A percentile compares a stretch with the other conserved stretches of the same genome.
Evolutionary conservation across 805 yeast genomes (phyloP).

Genomic region (Candida succiphila): DNA sequence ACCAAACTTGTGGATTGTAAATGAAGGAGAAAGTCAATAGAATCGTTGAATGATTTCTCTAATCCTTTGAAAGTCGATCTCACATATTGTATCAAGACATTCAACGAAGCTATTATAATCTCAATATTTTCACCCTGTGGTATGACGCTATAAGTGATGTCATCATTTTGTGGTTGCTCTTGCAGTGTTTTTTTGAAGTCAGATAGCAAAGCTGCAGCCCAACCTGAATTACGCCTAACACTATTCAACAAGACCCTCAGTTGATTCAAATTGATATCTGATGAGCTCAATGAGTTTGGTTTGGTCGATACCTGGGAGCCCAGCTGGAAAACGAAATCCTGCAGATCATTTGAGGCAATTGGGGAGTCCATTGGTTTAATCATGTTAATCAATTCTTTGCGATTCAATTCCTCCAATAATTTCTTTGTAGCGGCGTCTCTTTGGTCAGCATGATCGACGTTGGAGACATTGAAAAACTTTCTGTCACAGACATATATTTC

Average conservation of each 20-base stretch:
- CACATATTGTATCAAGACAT: constrained; percentile 40
- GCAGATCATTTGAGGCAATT: constrained; percentile 12
- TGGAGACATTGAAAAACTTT: constrained; percentile 32
- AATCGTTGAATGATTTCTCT: constrained; percentile 27
- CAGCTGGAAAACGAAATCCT: constrained; percentile 10
- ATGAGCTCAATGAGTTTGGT: constrained; percentile 5
- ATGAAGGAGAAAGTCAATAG: constrained; percentile 21
- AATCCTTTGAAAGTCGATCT: constrained; percentile 33
- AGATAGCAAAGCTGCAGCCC: constrained; percentile 27
- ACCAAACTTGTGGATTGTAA: constrained; percentile 33
- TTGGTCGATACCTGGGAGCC: constrained; percentile 4
- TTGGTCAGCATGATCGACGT: constrained; percentile 4
- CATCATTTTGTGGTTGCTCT: constrained; percentile 4
- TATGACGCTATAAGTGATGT: constrained; percentile 7
- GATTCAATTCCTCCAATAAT: constrained; percentile 14
- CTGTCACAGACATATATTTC: constrained; percentile 60
- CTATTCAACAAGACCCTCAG: constrained; percentile 28
- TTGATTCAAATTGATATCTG: constrained; percentile 23
- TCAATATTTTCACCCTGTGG: constrained; percentile 25
- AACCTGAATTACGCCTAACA: constrained; percentile 25
- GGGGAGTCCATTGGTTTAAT: constrained; percentile 26
- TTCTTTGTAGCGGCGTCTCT: background rate
- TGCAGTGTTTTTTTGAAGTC: constrained; percentile 21
- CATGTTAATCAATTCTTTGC: constrained; percentile 17
- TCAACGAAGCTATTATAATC: constrained; percentile 37